Evolutionary conservation across 257 asterid species (phyloP).

Genomic region (Nicotiana sylvestris): DNA sequence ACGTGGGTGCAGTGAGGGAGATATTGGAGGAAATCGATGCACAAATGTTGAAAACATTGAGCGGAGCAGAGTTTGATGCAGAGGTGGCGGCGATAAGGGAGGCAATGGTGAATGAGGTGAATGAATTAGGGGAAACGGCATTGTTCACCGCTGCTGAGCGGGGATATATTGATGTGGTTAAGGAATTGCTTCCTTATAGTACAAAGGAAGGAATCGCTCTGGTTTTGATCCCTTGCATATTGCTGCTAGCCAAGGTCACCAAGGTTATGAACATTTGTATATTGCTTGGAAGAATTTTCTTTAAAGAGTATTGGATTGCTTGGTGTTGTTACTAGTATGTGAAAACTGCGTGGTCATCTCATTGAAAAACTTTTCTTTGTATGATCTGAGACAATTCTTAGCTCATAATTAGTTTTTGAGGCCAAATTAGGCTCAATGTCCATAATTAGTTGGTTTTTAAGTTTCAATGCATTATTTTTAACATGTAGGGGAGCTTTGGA

Average conservation of each 20-base stretch:
- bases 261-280: slow-evolving; percentile 26
- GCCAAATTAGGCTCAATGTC: no score
- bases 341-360: no score
- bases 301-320: no score
- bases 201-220: slow-evolving; percentile 49
- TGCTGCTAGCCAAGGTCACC: slow-evolving; percentile 61
- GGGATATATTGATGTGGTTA: slow-evolving; percentile 43
- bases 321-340: background rate
- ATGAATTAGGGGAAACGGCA: slow-evolving; percentile 60
- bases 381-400: no score
- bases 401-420: no score
- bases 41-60: slow-evolving; percentile 50
- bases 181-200: slow-evolving; percentile 41
- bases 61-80: slow-evolving; percentile 54
- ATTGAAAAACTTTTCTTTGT: no score
- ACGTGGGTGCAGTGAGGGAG: slow-evolving; percentile 56
- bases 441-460: no score
- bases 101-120: slow-evolving; percentile 55
- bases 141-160: slow-evolving; percentile 48
- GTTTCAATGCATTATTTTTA: no score
- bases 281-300: background rate
- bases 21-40: slow-evolving; percentile 64
- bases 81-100: slow-evolving; percentile 51
- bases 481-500: no score
- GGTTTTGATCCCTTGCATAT: slow-evolving; percentile 55